phyloP scores from a whole-genome alignment of 164 flowering plant species.

The Chimonanthus salicifolius region DNA sequence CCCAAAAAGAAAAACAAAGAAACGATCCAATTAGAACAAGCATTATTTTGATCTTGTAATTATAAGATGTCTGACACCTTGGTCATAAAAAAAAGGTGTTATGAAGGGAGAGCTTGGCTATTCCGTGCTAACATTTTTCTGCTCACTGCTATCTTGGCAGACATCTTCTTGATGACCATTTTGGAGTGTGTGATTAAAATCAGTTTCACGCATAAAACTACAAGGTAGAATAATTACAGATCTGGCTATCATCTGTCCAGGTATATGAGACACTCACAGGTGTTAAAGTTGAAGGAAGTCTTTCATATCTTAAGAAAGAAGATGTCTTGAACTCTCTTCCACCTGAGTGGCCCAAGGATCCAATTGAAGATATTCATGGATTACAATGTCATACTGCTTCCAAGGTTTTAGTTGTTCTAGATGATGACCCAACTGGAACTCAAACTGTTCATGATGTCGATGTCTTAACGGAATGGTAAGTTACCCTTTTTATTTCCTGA shows the following conservation, averaged over 20 bases:
- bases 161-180: too few relatives aligned
- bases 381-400: constrained; percentile 34
- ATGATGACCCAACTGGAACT: constrained; percentile 99
- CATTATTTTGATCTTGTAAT: too few relatives aligned
- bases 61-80: too few relatives aligned
- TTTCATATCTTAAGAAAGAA: constrained; percentile 60
- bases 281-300: constrained; percentile 80
- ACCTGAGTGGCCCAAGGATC: constrained; percentile 84
- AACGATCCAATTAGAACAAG: too few relatives aligned
- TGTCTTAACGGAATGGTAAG: constrained; percentile 96
- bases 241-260: constrained; percentile 29
- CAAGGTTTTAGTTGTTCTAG: constrained; percentile 81
- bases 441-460: constrained; percentile 96
- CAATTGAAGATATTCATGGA: constrained; percentile 49
- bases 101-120: too few relatives aligned
- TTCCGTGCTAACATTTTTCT: too few relatives aligned
- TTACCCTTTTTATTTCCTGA: background rate
- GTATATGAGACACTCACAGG: constrained; percentile 93
- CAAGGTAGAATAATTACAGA: background rate
- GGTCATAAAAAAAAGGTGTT: too few relatives aligned
- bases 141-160: too few relatives aligned
- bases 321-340: constrained; percentile 68
- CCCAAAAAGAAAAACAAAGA: too few relatives aligned
- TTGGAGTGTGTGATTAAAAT: too few relatives aligned
- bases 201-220: too few relatives aligned